phyloP scores from a whole-genome alignment of 257 asterid genomes.

The Ocimum tenuiflorum region DNA sequence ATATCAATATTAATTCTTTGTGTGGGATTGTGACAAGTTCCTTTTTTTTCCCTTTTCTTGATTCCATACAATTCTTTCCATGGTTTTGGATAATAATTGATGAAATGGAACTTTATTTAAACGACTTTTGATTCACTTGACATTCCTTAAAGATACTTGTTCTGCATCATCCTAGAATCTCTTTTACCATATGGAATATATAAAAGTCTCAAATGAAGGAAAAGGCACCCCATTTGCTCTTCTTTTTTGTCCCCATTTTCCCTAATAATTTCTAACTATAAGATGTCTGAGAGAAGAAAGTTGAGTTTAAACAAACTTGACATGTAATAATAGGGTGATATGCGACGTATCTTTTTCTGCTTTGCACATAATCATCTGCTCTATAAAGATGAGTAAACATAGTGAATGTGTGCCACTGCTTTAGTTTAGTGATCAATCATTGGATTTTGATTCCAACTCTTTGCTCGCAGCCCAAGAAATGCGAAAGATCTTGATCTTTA shows the following conservation, averaged over 20 bases:
- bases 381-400: slow-evolving; percentile 10
- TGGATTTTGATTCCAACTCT: slow-evolving; percentile 58
- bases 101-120: too few relatives aligned
- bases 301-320: too few relatives aligned
- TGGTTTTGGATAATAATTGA: slow-evolving; percentile 28
- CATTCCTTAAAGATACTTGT: slow-evolving; percentile 12
- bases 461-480: slow-evolving; percentile 52
- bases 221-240: slow-evolving; percentile 24
- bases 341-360: not conserved
- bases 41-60: slow-evolving; percentile 54
- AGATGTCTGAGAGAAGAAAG: too few relatives aligned
- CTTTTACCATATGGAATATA: slow-evolving; percentile 64
- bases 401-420: not conserved
- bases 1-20: slow-evolving; percentile 34
- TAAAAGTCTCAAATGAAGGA: slow-evolving; percentile 40
- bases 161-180: slow-evolving; percentile 85
- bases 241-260: slow-evolving; percentile 23
- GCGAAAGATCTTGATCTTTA: too few relatives aligned
- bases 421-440: slow-evolving; percentile 49
- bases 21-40: slow-evolving; percentile 55
- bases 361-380: slow-evolving; percentile 29
- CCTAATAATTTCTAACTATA: too few relatives aligned
- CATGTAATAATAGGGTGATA: not conserved
- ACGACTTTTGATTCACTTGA: slow-evolving; percentile 19
- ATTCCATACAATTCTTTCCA: slow-evolving; percentile 13